Conservation (phyloP, 2,329 filamentous ascomycete species). For the Ascochyta lentis region DNA sequence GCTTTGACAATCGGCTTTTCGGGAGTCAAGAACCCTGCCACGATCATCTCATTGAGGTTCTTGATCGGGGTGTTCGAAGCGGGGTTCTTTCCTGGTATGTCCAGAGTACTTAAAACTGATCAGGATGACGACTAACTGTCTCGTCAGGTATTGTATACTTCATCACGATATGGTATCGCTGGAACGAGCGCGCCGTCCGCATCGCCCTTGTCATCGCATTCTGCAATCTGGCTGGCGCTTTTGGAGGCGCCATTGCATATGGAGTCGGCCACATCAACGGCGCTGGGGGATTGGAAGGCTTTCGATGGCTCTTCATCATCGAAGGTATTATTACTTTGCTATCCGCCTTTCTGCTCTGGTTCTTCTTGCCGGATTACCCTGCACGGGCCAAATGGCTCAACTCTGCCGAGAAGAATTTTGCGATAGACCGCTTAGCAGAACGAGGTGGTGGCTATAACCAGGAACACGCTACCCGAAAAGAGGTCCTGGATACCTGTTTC, state of each 20-base stretch:
- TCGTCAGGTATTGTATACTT: slow-evolving; percentile 53
- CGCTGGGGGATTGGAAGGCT: slow-evolving; percentile 43
- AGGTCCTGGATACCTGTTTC: slow-evolving; percentile 48
- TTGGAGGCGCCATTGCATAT: slow-evolving; percentile 64
- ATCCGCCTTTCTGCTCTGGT: slow-evolving; percentile 48
- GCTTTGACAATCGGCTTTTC: slow-evolving; percentile 54
- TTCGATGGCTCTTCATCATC: slow-evolving; percentile 37
- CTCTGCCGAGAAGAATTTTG: slow-evolving; percentile 46
- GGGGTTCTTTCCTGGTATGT: slow-evolving; percentile 36
- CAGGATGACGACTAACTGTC: background rate
- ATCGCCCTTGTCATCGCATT: slow-evolving; percentile 64
- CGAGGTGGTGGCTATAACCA: slow-evolving; percentile 48
- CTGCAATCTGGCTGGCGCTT: slow-evolving; percentile 63
- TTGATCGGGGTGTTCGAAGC: slow-evolving; percentile 47
- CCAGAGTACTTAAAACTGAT: too few relatives aligned
- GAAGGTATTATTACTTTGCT: slow-evolving; percentile 33
- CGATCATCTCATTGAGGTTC: slow-evolving; percentile 51
- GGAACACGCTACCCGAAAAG: slow-evolving; percentile 44
- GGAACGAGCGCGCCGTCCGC: slow-evolving; percentile 63
- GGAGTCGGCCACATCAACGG: slow-evolving; percentile 54
- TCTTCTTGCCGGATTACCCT: slow-evolving; percentile 58
- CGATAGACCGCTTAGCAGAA: slow-evolving; percentile 47
- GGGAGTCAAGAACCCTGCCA: slow-evolving; percentile 50
- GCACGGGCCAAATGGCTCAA: slow-evolving; percentile 57
- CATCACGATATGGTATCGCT: slow-evolving; percentile 63